A percentile compares a stretch with the other conserved stretches of the same genome.
Evolutionary conservation across 1,139 yeast genomes (phyloP).

Genomic region (Candida neerlandica): DNA sequence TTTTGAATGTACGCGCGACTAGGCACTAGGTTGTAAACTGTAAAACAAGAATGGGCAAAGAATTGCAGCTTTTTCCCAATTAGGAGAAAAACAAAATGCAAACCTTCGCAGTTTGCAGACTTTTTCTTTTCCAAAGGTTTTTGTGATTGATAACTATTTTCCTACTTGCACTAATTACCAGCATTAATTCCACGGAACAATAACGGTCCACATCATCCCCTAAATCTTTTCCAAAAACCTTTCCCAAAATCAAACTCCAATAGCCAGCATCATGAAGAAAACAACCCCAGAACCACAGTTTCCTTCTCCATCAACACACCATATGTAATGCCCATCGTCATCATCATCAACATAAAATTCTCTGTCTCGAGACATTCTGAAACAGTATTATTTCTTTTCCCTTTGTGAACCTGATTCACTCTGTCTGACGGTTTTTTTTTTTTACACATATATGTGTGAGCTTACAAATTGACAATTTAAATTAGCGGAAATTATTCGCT

Average conservation of each 20-base stretch:
- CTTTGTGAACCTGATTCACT: too few species aligned
- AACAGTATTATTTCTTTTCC: not conserved
- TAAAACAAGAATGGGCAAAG: not conserved
- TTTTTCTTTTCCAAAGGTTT: not conserved
- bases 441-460: not conserved
- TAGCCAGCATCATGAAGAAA: too few species aligned
- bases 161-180: not conserved
- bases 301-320: not conserved
- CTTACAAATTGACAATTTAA: too few species aligned
- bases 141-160: not conserved
- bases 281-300: not conserved
- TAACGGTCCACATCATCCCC: too few species aligned
- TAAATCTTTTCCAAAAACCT: too few species aligned
- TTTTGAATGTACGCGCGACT: not conserved
- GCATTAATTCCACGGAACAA: too few species aligned
- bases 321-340: not conserved
- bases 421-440: not conserved
- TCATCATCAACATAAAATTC: not conserved
- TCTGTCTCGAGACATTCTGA: not conserved
- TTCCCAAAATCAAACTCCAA: too few species aligned
- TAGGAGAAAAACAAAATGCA: not conserved
- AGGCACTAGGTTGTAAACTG: not conserved
- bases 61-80: slow-evolving; percentile 2
- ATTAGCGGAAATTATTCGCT: too few species aligned
- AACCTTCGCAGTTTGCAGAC: not conserved